Evolutionary conservation across 2,329 filamentous ascomycete species (phyloP).

Genomic region (Trichoderma sp.): DNA sequence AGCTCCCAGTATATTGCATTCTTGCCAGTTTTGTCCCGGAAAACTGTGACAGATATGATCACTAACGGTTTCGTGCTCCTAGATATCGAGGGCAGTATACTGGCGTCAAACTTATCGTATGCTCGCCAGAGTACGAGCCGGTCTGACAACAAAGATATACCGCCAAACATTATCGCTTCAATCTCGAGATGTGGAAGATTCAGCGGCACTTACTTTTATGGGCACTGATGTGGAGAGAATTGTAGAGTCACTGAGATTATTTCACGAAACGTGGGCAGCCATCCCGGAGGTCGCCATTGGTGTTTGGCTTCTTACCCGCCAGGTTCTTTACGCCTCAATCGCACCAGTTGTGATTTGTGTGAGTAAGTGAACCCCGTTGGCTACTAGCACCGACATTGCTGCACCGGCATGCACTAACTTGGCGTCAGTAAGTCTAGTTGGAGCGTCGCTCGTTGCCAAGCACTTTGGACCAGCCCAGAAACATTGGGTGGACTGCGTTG

Average conservation of each 20-base stretch:
- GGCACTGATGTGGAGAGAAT: slow-evolving; percentile 42
- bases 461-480: neutral
- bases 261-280: slow-evolving; percentile 37
- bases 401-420: neutral
- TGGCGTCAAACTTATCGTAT: neutral
- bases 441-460: neutral
- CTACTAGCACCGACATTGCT: neutral
- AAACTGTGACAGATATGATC: neutral
- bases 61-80: neutral
- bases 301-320: slow-evolving; percentile 16
- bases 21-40: neutral
- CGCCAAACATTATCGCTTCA: slow-evolving; percentile 39
- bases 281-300: slow-evolving; percentile 25
- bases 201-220: slow-evolving; percentile 42
- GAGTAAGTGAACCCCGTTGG: neutral
- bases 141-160: slow-evolving; percentile 36
- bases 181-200: slow-evolving; percentile 30
- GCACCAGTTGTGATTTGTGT: neutral
- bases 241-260: slow-evolving; percentile 22
- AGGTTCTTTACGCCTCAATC: neutral
- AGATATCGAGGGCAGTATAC: neutral
- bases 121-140: neutral
- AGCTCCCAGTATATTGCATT: neutral
- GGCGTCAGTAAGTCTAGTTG: neutral
- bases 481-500: neutral